Evolutionary conservation across 495 filamentous ascomycete genomes (phyloP), one percentile per base, ranked within the genome.

Genomic region (Lophiostoma macrostomum): DNA sequence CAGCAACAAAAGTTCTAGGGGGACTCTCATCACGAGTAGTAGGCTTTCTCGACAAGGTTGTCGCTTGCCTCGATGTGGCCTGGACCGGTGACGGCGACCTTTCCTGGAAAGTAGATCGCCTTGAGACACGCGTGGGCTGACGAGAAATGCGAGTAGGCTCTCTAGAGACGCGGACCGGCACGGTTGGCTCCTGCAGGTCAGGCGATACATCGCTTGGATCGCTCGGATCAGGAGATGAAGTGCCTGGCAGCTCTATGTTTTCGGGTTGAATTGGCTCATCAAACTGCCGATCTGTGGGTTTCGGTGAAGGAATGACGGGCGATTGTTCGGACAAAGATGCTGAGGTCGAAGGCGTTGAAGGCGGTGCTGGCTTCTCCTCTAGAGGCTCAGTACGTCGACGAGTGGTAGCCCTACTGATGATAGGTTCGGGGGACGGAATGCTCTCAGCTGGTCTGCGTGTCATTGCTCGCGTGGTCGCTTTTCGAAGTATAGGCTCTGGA

Each of bases 81-180:
- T 32, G 8, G 29, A 18, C 12, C n/a, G 34, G 34, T 37, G 45
- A 50, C 23, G 45, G 30, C 13, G 45, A n/a, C 34, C 31, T 23
- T 25, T 37, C 42, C 22, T 27, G 32, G 5, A 27, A n/a, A 6
- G 31, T 50, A 25, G 45, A 20, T 23, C 18, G 5, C 23, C 45
- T 23, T 10, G 45, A 50, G 5, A 50, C 30, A 10, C 13, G 14
- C 23, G 45, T 37, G 13, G 45, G 34, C 14, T 50, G n/a, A 1
- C 45, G 29, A 8, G 45, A 50, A 20, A 50, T 37, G n/a, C 6
- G 5, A 37, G 34, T 16, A 14, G 6, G 34, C 34, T 37, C 34
- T 37, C 34, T 5, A 37, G 6, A n/a, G n/a, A n/a, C n/a, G n/a
- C n/a, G n/a, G n/a, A n/a, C n/a, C n/a, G n/a, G n/a, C n/a, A n/a